A percentile compares a stretch with the other conserved stretches of the same genome.
Evolutionary conservation across 805 yeast species (phyloP).

Genomic region (Ogataea methylovora): DNA sequence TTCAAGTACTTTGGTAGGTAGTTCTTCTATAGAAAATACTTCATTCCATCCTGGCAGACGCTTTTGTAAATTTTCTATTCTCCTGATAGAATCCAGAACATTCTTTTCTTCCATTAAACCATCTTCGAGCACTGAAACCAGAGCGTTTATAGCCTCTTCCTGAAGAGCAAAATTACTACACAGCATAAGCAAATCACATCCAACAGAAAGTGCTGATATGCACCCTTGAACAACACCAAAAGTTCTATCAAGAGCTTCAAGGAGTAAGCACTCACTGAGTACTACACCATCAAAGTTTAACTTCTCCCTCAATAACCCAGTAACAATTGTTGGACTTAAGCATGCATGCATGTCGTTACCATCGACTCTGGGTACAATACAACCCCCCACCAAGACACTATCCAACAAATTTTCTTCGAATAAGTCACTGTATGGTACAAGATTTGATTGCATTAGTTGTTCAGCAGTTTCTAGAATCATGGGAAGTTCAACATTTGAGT

Average conservation of each 20-base stretch:
- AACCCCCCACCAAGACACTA: slow-evolving; percentile 53
- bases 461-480: slow-evolving; percentile 48
- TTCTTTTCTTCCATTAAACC: slow-evolving; percentile 29
- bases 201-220: slow-evolving; percentile 46
- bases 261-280: slow-evolving; percentile 51
- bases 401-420: slow-evolving; percentile 39
- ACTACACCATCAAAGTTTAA: slow-evolving; percentile 48
- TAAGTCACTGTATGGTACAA: slow-evolving; percentile 43
- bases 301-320: slow-evolving; percentile 38
- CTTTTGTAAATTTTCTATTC: slow-evolving; percentile 34
- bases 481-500: slow-evolving; percentile 48
- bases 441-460: slow-evolving; percentile 40
- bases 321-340: slow-evolving; percentile 38
- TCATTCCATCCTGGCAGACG: slow-evolving; percentile 35
- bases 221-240: slow-evolving; percentile 63
- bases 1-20: slow-evolving; percentile 25
- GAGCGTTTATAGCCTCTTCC: slow-evolving; percentile 43
- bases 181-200: slow-evolving; percentile 56
- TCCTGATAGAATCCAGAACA: slow-evolving; percentile 25
- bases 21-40: slow-evolving; percentile 25
- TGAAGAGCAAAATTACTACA: slow-evolving; percentile 49
- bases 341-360: slow-evolving; percentile 54
- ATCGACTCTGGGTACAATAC: slow-evolving; percentile 51
- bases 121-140: slow-evolving; percentile 15
- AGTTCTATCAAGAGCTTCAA: slow-evolving; percentile 54